A percentile compares a stretch with the other conserved stretches of the same genome.
phyloP scores from a whole-genome alignment of 768 basidiomycete genomes.

The Fomitopsis serialis region DNA sequence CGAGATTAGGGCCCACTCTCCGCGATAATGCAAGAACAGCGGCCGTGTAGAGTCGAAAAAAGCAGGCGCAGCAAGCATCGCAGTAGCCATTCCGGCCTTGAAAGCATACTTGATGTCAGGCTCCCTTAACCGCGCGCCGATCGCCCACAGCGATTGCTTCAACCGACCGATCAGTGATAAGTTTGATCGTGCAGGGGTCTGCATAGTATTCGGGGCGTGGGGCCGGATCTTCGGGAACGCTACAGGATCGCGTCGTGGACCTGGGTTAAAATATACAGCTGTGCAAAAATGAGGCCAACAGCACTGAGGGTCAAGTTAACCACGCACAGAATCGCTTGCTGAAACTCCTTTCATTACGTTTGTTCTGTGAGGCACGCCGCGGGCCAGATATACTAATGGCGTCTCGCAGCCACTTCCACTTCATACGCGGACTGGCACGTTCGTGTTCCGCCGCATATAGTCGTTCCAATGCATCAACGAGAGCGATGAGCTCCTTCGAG shows the following conservation, averaged over 20 bases:
- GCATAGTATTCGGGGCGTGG: conserved; percentile 82
- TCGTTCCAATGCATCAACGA: conserved; percentile 79
- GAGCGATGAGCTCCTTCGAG: conserved; percentile 70
- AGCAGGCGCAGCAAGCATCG: conserved; percentile 80
- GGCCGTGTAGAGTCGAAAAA: conserved; percentile 79
- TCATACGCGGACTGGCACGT: conserved; percentile 27
- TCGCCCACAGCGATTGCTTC: conserved; percentile 67
- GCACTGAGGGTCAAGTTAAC: neutral
- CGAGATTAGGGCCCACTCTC: conserved; percentile 96
- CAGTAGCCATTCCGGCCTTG: conserved; percentile 81
- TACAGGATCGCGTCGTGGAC: conserved; percentile 38
- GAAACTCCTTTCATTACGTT: conserved; percentile 12
- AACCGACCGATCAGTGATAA: conserved; percentile 58
- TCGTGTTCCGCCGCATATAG: conserved; percentile 67
- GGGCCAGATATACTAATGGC: neutral
- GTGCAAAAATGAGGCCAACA: conserved; percentile 1
- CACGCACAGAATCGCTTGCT: conserved; percentile 24
- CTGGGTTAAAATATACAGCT: conserved; percentile 52
- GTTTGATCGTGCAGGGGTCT: conserved; percentile 61
- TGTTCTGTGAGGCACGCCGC: neutral
- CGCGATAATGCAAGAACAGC: conserved; percentile 74
- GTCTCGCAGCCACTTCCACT: conserved; percentile 33
- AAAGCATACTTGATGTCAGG: conserved; percentile 82
- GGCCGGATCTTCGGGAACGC: conserved; percentile 78
- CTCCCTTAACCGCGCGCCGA: conserved; percentile 60